Percentiles rank a stretch among this genome's conserved stretches.
Conservation (phyloP, 2,329 filamentous ascomycete genomes). For the Cordyceps cateniannulata region DNA sequence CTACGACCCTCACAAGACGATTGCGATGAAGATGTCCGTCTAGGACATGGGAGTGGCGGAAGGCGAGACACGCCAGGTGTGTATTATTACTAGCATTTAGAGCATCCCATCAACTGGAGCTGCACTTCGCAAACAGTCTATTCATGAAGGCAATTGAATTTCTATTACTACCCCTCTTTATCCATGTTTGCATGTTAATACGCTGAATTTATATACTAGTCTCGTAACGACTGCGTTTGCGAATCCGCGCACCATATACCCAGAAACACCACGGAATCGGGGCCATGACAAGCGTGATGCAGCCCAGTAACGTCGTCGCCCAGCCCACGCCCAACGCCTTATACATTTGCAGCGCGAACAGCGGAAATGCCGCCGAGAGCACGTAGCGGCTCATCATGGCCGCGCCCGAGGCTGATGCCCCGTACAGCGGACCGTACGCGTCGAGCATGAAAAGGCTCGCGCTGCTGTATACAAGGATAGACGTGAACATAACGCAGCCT, state of each 20-base stretch:
- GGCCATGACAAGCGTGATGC: conserved; percentile 30
- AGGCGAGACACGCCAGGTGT: background rate
- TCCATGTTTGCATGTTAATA: too few relatives aligned
- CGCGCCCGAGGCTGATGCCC: conserved; percentile 21
- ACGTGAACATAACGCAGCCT: conserved; percentile 20
- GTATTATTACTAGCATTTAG: background rate
- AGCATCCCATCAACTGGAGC: conserved; percentile 1
- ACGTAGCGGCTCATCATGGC: conserved; percentile 37
- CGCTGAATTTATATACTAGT: conserved; percentile 17
- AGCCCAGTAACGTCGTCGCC: conserved; percentile 37
- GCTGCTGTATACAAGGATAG: conserved; percentile 23
- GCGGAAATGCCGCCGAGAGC: conserved; percentile 52
- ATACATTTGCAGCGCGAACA: conserved; percentile 32
- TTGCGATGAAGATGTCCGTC: conserved; percentile 99
- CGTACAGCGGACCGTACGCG: conserved; percentile 23
- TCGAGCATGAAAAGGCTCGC: conserved; percentile 24
- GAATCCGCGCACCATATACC: conserved; percentile 19
- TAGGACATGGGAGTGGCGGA: conserved; percentile 25
- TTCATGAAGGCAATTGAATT: background rate
- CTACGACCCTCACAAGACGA: conserved; percentile 85
- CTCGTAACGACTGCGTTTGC: conserved; percentile 21
- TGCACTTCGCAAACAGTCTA: background rate
- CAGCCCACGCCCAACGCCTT: conserved; percentile 33
- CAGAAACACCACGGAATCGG: conserved; percentile 30
- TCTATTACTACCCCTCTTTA: background rate